Percentiles rank a stretch among this genome's conserved stretches.
These are phyloP conservation scores for Breynia disticha DNA, from an alignment of 441 rosid genomes.

Conservation along the genomic window DNA sequence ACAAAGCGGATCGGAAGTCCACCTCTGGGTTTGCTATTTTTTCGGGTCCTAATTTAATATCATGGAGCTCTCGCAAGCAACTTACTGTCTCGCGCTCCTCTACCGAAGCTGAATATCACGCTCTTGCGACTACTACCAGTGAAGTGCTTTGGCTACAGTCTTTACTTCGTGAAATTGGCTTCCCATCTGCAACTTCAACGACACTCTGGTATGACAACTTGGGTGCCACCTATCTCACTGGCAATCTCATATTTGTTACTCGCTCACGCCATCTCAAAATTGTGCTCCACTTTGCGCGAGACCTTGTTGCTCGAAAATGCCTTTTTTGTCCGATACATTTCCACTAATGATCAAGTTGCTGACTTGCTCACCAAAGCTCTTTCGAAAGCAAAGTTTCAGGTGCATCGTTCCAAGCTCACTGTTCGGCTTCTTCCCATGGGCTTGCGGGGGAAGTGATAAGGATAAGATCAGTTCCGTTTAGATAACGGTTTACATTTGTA, in stretches of 20 bases:
- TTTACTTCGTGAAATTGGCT: background rate
- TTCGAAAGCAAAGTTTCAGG: too few relatives aligned
- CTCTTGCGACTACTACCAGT: background rate
- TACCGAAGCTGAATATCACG: background rate
- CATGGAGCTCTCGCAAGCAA: background rate
- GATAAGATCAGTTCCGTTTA: too few relatives aligned
- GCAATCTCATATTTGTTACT: too few relatives aligned
- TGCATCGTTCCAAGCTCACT: too few relatives aligned
- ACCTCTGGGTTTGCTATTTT: background rate
- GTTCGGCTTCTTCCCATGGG: too few relatives aligned
- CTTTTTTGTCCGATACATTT: background rate
- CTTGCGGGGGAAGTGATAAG: too few relatives aligned
- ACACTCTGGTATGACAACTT: background rate
- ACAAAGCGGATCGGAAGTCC: background rate
- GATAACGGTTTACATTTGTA: too few relatives aligned
- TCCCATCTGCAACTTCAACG: background rate
- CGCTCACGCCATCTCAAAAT: too few relatives aligned
- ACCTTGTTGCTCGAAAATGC: background rate
- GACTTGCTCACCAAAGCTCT: background rate
- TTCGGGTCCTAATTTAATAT: background rate
- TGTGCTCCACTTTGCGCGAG: too few relatives aligned
- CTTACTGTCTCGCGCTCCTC: background rate
- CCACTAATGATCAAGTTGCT: background rate
- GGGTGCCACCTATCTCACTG: background rate
- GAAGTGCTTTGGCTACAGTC: background rate